phyloP scores from a whole-genome alignment of 169 alveolate genomes.

The Theileria equi region DNA sequence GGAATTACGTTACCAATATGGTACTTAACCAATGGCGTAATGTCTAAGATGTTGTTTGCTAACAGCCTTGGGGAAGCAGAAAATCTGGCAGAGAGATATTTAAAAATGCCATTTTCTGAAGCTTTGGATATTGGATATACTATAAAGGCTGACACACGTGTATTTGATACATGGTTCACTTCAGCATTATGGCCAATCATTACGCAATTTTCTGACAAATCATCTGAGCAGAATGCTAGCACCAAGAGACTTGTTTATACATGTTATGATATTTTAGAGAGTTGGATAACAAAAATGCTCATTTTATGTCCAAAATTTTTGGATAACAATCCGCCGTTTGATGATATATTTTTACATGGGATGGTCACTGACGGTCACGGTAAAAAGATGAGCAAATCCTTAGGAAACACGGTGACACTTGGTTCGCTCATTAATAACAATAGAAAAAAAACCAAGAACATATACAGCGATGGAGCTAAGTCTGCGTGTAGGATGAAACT shows the following conservation, averaged over 20 bases:
- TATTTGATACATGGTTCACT: conserved; percentile 59
- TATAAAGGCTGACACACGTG: conserved; percentile 15
- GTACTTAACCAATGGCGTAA: conserved; percentile 2
- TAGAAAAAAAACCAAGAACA: background rate
- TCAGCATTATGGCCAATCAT: conserved; percentile 60
- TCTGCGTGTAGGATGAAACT: too few relatives aligned
- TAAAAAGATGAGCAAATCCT: conserved; percentile 58
- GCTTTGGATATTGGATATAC: conserved; percentile 5
- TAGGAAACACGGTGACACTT: conserved; percentile 39
- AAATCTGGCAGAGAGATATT: background rate
- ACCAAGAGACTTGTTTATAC: conserved; percentile 20
- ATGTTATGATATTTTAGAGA: conserved; percentile 53
- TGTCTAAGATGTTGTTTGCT: background rate
- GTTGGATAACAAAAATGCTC: conserved; percentile 61
- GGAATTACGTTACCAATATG: conserved; percentile 39
- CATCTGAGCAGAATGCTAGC: background rate
- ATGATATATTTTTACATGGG: conserved; percentile 42
- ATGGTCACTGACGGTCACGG: conserved; percentile 34
- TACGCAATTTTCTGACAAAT: background rate
- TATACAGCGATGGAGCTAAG: background rate
- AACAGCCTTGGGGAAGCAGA: conserved; percentile 9
- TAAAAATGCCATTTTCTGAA: background rate
- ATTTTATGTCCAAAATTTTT: conserved; percentile 18
- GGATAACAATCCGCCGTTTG: conserved; percentile 20
- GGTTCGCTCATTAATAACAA: background rate